Conservation (phyloP, 495 filamentous ascomycete species). For the Penicillium egyptiacum region DNA sequence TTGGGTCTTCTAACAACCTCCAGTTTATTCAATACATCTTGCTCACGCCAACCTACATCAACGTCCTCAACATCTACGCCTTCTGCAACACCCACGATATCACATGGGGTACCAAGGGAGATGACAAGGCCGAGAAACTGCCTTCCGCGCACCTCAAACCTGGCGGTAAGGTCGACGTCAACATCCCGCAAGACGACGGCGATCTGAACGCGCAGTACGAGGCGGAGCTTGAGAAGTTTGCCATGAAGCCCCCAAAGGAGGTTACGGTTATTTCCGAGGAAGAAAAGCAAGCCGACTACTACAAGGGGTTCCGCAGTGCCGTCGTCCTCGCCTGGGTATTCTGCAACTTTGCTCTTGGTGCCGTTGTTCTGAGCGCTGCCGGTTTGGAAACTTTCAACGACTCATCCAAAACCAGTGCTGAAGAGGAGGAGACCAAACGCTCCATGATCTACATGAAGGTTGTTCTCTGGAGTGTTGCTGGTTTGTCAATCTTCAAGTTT, state of each 20-base stretch:
- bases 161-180: slow-evolving; percentile 91
- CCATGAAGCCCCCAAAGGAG: slow-evolving; percentile 67
- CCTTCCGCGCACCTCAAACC: slow-evolving; percentile 78
- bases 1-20: slow-evolving; percentile 11
- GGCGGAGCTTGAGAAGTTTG: slow-evolving; percentile 73
- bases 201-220: slow-evolving; percentile 95
- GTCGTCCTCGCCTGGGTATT: slow-evolving; percentile 97
- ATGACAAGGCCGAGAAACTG: slow-evolving; percentile 84
- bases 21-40: slow-evolving; percentile 94
- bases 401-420: slow-evolving; percentile 19
- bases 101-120: slow-evolving; percentile 95
- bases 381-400: slow-evolving; percentile 67
- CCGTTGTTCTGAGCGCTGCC: slow-evolving; percentile 81
- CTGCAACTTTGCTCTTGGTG: slow-evolving; percentile 85
- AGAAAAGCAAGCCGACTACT: slow-evolving; percentile 96
- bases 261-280: slow-evolving; percentile 56
- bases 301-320: slow-evolving; percentile 88
- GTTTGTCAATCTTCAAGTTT: slow-evolving; percentile 82
- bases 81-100: slow-evolving; percentile 99
- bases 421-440: slow-evolving; percentile 48
- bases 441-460: slow-evolving; percentile 85
- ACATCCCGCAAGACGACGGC: slow-evolving; percentile 81
- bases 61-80: slow-evolving; percentile 95
- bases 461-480: slow-evolving; percentile 91
- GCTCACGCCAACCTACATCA: slow-evolving; percentile 92